Evolutionary conservation across 441 rosid genomes (phyloP).

Genomic region (Gossypium davidsonii): DNA sequence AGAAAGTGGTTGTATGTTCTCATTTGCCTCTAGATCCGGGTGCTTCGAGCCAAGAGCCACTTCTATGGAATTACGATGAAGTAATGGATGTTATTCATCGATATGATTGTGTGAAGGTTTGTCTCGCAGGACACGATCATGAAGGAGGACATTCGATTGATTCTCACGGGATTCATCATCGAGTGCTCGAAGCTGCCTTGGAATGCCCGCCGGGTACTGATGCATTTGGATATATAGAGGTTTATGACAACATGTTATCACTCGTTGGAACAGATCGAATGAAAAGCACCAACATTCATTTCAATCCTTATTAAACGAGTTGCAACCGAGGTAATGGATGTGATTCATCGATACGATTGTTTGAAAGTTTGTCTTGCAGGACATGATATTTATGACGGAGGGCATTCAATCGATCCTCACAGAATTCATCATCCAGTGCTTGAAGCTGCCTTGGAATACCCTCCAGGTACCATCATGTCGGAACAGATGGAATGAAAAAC

Average conservation of each 20-base stretch:
- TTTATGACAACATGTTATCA: constrained; percentile 48
- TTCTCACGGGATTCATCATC: constrained; percentile 71
- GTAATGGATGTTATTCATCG: constrained; percentile 67
- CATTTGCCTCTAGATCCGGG: constrained; percentile 73
- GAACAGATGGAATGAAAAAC: constrained; percentile 49
- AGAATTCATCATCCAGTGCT: constrained; percentile 75
- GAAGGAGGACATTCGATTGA: constrained; percentile 70
- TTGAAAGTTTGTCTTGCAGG: constrained; percentile 82
- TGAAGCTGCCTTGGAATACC: constrained; percentile 86
- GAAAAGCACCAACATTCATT: constrained; percentile 40
- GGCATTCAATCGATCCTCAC: constrained; percentile 59
- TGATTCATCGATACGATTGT: constrained; percentile 52
- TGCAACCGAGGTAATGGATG: constrained; percentile 49
- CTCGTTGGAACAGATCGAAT: constrained; percentile 60
- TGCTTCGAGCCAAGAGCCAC: constrained; percentile 41
- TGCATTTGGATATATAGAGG: constrained; percentile 72
- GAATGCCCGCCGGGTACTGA: constrained; percentile 84
- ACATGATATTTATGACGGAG: constrained; percentile 65
- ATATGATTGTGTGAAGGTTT: constrained; percentile 63
- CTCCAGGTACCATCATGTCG: constrained; percentile 53
- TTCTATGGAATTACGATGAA: constrained; percentile 80
- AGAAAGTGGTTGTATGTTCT: constrained; percentile 71
- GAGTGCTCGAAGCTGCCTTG: constrained; percentile 75
- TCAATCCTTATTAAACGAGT: constrained; percentile 17
- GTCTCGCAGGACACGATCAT: constrained; percentile 83